Percentiles rank a stretch among this genome's conserved stretches.
Evolutionary conservation across 148 eudicot species (phyloP).

Genomic region (Simmondsia chinensis): DNA sequence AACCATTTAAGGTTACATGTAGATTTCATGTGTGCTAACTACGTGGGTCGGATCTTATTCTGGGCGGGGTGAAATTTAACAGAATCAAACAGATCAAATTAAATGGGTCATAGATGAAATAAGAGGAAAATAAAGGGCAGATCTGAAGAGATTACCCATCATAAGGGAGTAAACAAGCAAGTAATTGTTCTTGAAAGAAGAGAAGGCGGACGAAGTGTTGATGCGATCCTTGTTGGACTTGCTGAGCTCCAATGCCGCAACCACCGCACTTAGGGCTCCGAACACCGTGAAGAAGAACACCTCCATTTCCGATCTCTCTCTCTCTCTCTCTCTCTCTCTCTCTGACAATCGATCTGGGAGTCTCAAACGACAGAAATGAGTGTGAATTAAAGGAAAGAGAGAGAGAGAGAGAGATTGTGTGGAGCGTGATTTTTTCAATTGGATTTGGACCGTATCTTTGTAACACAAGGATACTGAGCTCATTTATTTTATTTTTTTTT

Average conservation of each 20-base stretch:
- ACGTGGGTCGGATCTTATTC: too few relatives aligned
- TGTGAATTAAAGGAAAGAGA: neutral
- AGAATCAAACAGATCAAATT: neutral
- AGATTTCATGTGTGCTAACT: too few relatives aligned
- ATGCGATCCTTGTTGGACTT: slow-evolving; percentile 77
- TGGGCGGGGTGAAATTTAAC: too few relatives aligned
- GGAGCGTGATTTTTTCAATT: neutral
- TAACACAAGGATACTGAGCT: too few relatives aligned
- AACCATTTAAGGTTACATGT: too few relatives aligned
- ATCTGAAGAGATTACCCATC: slow-evolving; percentile 90
- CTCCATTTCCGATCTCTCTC: slow-evolving; percentile 56
- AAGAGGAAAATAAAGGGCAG: neutral
- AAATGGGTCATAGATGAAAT: neutral
- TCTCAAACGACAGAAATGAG: neutral
- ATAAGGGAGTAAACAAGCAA: slow-evolving; percentile 92
- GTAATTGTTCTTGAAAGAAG: slow-evolving; percentile 85
- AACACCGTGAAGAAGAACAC: slow-evolving; percentile 67
- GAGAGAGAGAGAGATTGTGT: neutral
- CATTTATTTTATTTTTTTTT: too few relatives aligned
- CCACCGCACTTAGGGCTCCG: slow-evolving; percentile 50
- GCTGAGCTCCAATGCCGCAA: slow-evolving; percentile 69
- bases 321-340: neutral
- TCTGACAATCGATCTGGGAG: too few relatives aligned
- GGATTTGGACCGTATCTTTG: neutral
- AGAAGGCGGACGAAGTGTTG: slow-evolving; percentile 64